Base-by-base conservation (phyloP, 192 early-diverging fungal species). In the Backusella westeae region DNA sequence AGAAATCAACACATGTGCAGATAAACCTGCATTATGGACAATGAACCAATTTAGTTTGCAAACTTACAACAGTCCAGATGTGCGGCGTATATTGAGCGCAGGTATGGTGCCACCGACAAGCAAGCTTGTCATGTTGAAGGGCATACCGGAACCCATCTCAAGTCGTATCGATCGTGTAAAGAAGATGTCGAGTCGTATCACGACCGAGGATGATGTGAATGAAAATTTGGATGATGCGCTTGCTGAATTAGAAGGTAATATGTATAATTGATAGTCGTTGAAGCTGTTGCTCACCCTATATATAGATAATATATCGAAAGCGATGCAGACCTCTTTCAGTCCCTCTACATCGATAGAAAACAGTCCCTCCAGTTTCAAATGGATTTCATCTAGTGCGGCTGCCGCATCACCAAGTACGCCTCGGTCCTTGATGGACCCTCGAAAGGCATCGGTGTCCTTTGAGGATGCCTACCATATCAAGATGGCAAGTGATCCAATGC, bases 391-490 rank as follows among this genome's bases (percentile, higher is more conserved):
- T 4, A 76, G 77, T 69, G 75, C 75, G 2, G 75, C 71, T 8
- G 77, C 56, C 23, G 53, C 21, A 12, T 56, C 53, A n/a, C 41
- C 35, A 39, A 59, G 26, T 5, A 66, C 52, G 21, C 32, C 73
- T 15, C 52, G 73, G 4, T 74, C 53, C 3, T 53, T 53, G 19
- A 56, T 74, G 73, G 56, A 63, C 26, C 73, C 26, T 12, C 56
- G 34, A 38, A 67, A 34, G 12, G 34, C 85, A 49, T 78, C 84
- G 2, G 38, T 88, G 6, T 89, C 88, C 1, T 89, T 89, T 83
- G 88, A 89, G 69, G 88, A 89, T 67, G 88, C 88, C 3, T 85
- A 85, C 35, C 65, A 85, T 46, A 85, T 89, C 63, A 86, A 80
- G 19, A 75, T 82, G 69, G 81, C 77, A n/a, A 72, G 81, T 19